Conservation (phyloP, 1,284 basidiomycete genomes). For the Ustilago bromivora region DNA sequence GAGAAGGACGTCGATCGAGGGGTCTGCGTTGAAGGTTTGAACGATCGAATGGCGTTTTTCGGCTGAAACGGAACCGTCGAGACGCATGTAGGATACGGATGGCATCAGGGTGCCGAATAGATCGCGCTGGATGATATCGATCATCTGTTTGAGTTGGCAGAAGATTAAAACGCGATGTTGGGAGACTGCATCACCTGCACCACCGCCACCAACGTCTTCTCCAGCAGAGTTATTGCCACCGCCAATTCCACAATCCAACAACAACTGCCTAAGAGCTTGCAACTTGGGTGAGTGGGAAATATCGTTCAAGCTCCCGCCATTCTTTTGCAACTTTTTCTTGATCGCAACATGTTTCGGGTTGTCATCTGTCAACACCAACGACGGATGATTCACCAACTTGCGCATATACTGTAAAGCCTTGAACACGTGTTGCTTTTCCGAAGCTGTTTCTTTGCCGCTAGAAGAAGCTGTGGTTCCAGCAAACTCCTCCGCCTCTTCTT, state of each 20-base stretch:
- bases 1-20: slow-evolving; percentile 94
- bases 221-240: slow-evolving; percentile 73
- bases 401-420: slow-evolving; percentile 88
- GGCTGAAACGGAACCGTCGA: slow-evolving; percentile 76
- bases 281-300: slow-evolving; percentile 94
- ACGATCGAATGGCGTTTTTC: slow-evolving; percentile 75
- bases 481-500: slow-evolving; percentile 72
- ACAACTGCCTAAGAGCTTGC: slow-evolving; percentile 73
- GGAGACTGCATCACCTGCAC: slow-evolving; percentile 75
- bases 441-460: slow-evolving; percentile 73
- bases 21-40: slow-evolving; percentile 97
- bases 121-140: slow-evolving; percentile 95
- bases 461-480: slow-evolving; percentile 64
- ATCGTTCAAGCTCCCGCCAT: slow-evolving; percentile 75
- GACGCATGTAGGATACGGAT: slow-evolving; percentile 94
- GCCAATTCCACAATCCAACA: slow-evolving; percentile 90
- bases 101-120: slow-evolving; percentile 94
- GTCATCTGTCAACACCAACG: slow-evolving; percentile 58
- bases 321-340: slow-evolving; percentile 73
- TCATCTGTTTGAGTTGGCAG: slow-evolving; percentile 99
- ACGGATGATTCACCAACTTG: slow-evolving; percentile 98
- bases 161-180: slow-evolving; percentile 98
- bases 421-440: slow-evolving; percentile 70
- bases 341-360: slow-evolving; percentile 74
- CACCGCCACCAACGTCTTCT: slow-evolving; percentile 71